Evolutionary conservation across 108 stramenopile genomes (phyloP), one percentile per base, ranked within the genome.

Genomic region (Fragilaria radians): DNA sequence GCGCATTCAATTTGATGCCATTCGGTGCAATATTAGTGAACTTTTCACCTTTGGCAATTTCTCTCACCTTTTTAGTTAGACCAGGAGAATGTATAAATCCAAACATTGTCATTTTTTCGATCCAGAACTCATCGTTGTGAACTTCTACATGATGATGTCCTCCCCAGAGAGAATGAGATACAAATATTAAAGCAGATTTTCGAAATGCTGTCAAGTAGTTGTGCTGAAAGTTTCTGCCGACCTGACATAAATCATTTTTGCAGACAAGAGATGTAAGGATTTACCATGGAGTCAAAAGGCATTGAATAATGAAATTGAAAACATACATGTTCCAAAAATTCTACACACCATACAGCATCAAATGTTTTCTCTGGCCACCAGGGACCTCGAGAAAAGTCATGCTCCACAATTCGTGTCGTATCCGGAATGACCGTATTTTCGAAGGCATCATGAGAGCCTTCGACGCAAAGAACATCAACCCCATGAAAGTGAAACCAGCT

Each of bases 311-410:
- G 71, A 48, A 59, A 77, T 23, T 79, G 72, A 29, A 77, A 29
- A 5, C 54, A 5, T 5, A 74, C 73, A 45, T 66, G 65, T 52
- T 76, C 74, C 54, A 76, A 46, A 32, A 87, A 86, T 57, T 93
- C 91, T 7, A 88, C 87, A 19, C 66, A 66, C 87, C 87, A 93
- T 1, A 69, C 87, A 3, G 83, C 84, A 72, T 89, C 87, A 18
- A 84, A 80, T 0, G 88, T 89, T 4, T 78, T 34, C 4, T 62
- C 74, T 7, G 91, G 91, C 91, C 91, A 93, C 83, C 84, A 93
- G 25, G 91, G 91, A 36, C 91, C 91, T 47, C 82, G 52, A 18
- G 67, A 62, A 57, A 81, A 83, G 47, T 87, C 85, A 50, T 87
- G 85, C 54, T 85, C 84, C 3, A 62, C 61, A 11, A 70, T n/a